phyloP scores from a whole-genome alignment of 768 basidiomycete genomes.

The Mycena amicta region DNA sequence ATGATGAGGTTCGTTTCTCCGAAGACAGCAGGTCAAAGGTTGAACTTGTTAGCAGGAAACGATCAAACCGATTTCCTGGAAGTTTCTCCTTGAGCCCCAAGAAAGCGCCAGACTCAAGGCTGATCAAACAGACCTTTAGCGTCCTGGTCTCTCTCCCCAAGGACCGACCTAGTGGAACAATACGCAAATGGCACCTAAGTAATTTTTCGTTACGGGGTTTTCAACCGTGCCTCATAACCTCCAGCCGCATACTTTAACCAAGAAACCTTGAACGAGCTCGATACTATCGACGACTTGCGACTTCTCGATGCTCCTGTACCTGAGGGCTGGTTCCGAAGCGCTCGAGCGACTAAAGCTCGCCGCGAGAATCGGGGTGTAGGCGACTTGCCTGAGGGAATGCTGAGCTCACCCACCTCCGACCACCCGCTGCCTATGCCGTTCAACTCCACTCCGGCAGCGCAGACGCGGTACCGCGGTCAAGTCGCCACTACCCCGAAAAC shows the following conservation, averaged over 20 bases:
- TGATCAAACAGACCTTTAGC: constrained; percentile 86
- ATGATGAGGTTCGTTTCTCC: constrained; percentile 59
- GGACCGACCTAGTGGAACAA: constrained; percentile 51
- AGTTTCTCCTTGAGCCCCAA: constrained; percentile 37
- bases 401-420: constrained; percentile 18
- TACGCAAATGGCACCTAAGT: constrained; percentile 87
- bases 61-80: constrained; percentile 21
- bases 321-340: constrained; percentile 78
- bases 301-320: constrained; percentile 69
- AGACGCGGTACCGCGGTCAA: constrained; percentile 23
- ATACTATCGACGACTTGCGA: constrained; percentile 71
- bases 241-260: constrained; percentile 86
- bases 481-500: constrained; percentile 10
- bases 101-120: constrained; percentile 56
- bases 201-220: constrained; percentile 31
- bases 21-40: no score
- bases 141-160: constrained; percentile 68
- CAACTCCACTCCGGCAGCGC: constrained; percentile 19
- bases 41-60: constrained; percentile 22
- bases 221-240: constrained; percentile 32
- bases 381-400: constrained; percentile 11
- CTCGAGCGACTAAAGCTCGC: constrained; percentile 66
- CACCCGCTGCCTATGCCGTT: constrained; percentile 4
- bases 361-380: constrained; percentile 44
- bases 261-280: constrained; percentile 67